A percentile compares a stretch with the other conserved stretches of the same genome.
phyloP scores from a whole-genome alignment of 1,139 yeast species.

The Yamadazyma jaroonii region DNA sequence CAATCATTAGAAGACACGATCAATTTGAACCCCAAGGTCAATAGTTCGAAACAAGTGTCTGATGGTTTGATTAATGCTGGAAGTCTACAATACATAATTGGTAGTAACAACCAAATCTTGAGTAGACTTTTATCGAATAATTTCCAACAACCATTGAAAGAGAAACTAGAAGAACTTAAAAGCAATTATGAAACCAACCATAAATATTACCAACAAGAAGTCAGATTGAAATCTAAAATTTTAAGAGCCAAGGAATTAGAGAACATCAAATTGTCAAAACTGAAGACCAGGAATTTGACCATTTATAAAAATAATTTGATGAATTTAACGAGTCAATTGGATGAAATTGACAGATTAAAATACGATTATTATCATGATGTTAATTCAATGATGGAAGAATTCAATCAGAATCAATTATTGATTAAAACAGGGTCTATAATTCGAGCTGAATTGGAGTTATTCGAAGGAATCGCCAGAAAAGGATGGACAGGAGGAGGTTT shows the following conservation, averaged over 20 bases:
- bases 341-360: conserved; percentile 72
- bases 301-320: conserved; percentile 64
- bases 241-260: conserved; percentile 56
- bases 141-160: conserved; percentile 55
- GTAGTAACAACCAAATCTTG: conserved; percentile 75
- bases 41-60: conserved; percentile 61
- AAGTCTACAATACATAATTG: conserved; percentile 72
- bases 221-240: conserved; percentile 47
- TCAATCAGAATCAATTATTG: conserved; percentile 49
- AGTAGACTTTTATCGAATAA: conserved; percentile 52
- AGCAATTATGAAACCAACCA: conserved; percentile 42
- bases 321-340: conserved; percentile 69
- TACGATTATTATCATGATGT: conserved; percentile 71
- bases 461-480: conserved; percentile 77
- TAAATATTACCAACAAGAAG: conserved; percentile 49
- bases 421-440: conserved; percentile 61
- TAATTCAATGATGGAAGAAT: conserved; percentile 46
- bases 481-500: conserved; percentile 89
- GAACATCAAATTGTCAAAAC: conserved; percentile 52
- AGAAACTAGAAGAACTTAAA: conserved; percentile 41
- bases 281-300: conserved; percentile 57
- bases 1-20: conserved; percentile 57
- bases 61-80: conserved; percentile 73
- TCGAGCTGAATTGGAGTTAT: conserved; percentile 76
- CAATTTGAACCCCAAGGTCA: conserved; percentile 57